These are phyloP conservation scores for Mycena pura DNA, from an alignment of 768 basidiomycete species.

Conservation along the genomic window DNA sequence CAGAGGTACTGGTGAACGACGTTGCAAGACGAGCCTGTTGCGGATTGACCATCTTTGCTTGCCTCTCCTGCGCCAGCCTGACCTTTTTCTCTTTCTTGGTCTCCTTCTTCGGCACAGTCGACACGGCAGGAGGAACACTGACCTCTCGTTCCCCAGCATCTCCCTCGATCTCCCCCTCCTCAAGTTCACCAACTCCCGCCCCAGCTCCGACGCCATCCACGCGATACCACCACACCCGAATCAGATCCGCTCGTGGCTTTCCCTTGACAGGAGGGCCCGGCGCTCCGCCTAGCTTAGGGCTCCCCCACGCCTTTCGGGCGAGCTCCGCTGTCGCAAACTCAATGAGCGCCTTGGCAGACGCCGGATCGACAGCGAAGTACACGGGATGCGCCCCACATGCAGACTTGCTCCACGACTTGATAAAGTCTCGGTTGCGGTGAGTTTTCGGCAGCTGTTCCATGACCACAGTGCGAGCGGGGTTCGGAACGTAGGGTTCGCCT, in stretches of 20 bases:
- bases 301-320: slow-evolving; percentile 56
- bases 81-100: slow-evolving; percentile 41
- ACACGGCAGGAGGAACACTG: slow-evolving; percentile 11
- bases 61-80: slow-evolving; percentile 34
- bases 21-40: neutral
- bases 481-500: slow-evolving; percentile 44
- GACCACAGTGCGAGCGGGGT: slow-evolving; percentile 58
- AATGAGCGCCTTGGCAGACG: slow-evolving; percentile 53
- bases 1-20: neutral
- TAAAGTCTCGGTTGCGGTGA: slow-evolving; percentile 49
- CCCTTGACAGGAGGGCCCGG: slow-evolving; percentile 47
- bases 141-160: slow-evolving; percentile 38
- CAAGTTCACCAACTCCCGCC: slow-evolving; percentile 51
- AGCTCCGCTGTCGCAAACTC: slow-evolving; percentile 54
- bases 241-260: slow-evolving; percentile 50
- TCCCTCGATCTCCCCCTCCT: slow-evolving; percentile 57
- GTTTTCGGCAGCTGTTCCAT: slow-evolving; percentile 62
- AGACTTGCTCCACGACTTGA: slow-evolving; percentile 50
- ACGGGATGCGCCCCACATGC: slow-evolving; percentile 46
- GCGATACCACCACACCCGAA: slow-evolving; percentile 59
- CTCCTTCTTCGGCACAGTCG: slow-evolving; percentile 32
- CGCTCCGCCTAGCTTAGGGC: slow-evolving; percentile 49
- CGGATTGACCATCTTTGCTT: slow-evolving; percentile 25
- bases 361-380: slow-evolving; percentile 48
- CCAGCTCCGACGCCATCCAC: slow-evolving; percentile 48